Evolutionary conservation across 441 rosid genomes (phyloP), one percentile per base, ranked within the genome.

Genomic region (Mallotus repandus): DNA sequence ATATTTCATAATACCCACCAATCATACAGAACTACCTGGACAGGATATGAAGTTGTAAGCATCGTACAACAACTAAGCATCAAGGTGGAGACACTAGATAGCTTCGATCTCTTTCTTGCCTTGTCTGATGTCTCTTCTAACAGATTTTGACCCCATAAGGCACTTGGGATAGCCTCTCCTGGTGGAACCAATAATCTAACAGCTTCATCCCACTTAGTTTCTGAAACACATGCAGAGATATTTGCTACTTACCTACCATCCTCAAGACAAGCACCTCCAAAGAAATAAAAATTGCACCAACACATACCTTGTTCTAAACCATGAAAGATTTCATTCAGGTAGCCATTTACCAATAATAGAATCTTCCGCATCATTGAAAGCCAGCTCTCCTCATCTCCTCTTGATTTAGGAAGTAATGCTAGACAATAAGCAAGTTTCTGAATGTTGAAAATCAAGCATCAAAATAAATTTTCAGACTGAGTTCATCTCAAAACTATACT

Each of bases 371-470:
- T 82, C 86, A 87, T 80, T 82, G 86, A 71, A 72, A 81, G 80
- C 99, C 99, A 95, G 82, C 87, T 86, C 68, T 85, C 84, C 64
- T 80, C 93, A 77, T 90, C 95, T 71, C 96, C 96, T 83, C 80
- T 93, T 41, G 88, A 82, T 84, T 86, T 89, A 21, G 99, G 99
- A 73, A 95, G 95, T 79, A 89, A 82, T 62, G 97, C 91, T 62
- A 95, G 86, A 78, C 89, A 93, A 83, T 78, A 81, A 55, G 89
- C 89, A 82, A 91, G 86, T 75, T 86, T 91, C 99, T 95, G 91
- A 73, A 75, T 52, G 57, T 38, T 57, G 68, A 73, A 70, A 72
- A 77, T 66, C 45, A 64, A 58, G 49, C 22, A 64, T 43, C 43
- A 65, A 11, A 58, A 19, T 56, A 71, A 54, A 63, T 11, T 14